Evolutionary conservation across 768 basidiomycete species (phyloP), one percentile per base, ranked within the genome.

Genomic region (Phanerodontia chrysosporium): DNA sequence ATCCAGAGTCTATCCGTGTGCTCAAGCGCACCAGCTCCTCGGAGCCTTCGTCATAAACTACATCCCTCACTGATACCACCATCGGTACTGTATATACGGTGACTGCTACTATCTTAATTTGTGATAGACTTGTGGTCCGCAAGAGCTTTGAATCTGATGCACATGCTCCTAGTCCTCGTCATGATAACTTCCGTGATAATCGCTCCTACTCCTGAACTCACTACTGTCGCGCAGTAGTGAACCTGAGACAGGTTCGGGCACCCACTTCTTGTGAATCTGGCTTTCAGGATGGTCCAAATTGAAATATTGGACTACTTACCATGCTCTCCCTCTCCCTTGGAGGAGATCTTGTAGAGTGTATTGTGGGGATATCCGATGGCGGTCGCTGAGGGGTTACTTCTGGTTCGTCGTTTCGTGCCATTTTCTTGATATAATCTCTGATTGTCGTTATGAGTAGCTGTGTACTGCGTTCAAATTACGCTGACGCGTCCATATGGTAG

Each of bases 341-440:
- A 24, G 68, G 66, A 7, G 62, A 59, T 63, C 64, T 58, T 28
- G 66, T 10, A 25, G 30, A 42, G 39, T 18, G 36, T 45, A 32
- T 55, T 16, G 58, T 58, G 16, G 49, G 42, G 28, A 46, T 54
- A 12, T 46, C 46, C 1, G 65, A 59, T 1, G 58, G 62, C 0
- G 64, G 57, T 42, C 8, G 39, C 18, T 42, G 39, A 18, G 9
- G 39, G 4, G 16, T 18, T 18, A 42, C 18, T 18, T 42, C 39
- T 27, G 65, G 59, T 0, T 60, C 61, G 28, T 49, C 52, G 14
- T 69, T 65, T 36, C 68, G 59, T 29, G 67, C 63, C 62, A 87
- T 73, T 67, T 90, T 92, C 64, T 77, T 79, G 66, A 90, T 64
- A 65, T 86, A 92, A 66, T 90, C 89, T 18, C 85, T 79, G 55